Base-by-base conservation (phyloP, 768 basidiomycete genomes). In the Phylloporus scabripes region DNA sequence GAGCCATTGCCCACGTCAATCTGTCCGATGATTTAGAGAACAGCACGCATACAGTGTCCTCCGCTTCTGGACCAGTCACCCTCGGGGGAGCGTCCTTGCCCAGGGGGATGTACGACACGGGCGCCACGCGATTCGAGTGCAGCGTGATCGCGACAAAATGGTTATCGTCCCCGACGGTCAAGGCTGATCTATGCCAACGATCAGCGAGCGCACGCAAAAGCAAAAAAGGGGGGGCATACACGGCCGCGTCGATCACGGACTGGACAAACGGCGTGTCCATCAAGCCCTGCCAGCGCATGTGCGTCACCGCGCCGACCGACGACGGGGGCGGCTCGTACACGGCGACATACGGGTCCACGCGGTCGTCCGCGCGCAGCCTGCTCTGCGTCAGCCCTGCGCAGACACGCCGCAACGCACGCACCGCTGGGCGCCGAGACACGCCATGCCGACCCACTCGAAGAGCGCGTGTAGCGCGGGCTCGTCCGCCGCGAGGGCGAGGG, bases 391-490 rank as follows among this genome's bases (percentile, higher is more conserved):
- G 34, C 38, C 26, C 44, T 26, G n/a, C 39, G 33, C 24, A 15
- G 18, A 18, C 26, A 28, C 3, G 8, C 26, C 12, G 18, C 14
- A 28, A 4, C 1, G 8, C 42, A 53, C 51, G 6, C 51, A 83
- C 87, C 87, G 73, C 60, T 85, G 82, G 2, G 87, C 72, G 12
- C 80, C 83, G 5, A 88, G 59, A 49, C 72, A 73, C 3, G 79
- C 82, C 79, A 88, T 76, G 7, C 85, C 87, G 7, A 80, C 72
- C 87, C 87, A 89, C 60, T 88, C 87, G 45, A 84, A 82, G 14
- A 86, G 64, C 3, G 59, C 65, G 7, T 65, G n/a, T n/a, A n/a
- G n/a, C n/a, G n/a, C n/a, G n/a, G n/a, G n/a, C n/a, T n/a, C n/a
- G n/a, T n/a, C n/a, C n/a, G n/a, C n/a, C n/a, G n/a, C n/a, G n/a